Base-by-base conservation (phyloP, 805 yeast genomes). In the Kodamaea sagamina region DNA sequence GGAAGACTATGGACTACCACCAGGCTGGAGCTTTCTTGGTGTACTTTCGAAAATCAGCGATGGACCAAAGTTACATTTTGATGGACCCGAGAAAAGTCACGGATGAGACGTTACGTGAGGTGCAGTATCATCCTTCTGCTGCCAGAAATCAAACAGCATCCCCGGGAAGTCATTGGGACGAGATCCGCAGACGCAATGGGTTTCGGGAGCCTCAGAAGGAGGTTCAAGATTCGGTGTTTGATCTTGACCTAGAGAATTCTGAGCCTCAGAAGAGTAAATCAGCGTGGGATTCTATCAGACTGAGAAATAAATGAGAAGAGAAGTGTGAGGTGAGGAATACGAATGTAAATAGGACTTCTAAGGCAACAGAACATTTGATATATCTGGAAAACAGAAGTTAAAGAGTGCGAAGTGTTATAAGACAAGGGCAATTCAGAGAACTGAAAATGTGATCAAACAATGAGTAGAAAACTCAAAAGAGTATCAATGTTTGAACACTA, bases 1-100 rank as follows among this genome's bases (percentile, higher is more conserved):
- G 75, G 75, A 58, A 58, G 46, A 39, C 67, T 10, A 59, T 70
- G 60, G 68, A 65, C 39, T 58, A 59, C 21, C 65, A 59, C 36
- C 69, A 63, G 29, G 58, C 68, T 4, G 61, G 68, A 4, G 46
- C 67, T 21, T 71, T 68, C 49, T 66, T 55, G 43, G 45, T 53
- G 26, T 59, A 59, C 51, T 59, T 48, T 42, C 41, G 46, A 22
- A 52, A 53, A 34, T 46, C 62, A 5, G 50, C 57, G 4, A 41
- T 47, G 6, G 57, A 59, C 28, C 57, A 61, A 2, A 42, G 48
- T 12, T 52, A 50, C 22, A 52, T 56, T 4, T 42, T 59, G 45
- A 50, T 49, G 27, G 58, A 58, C 34, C 63, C 63, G 1, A 44
- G 70, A 32, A 55, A 53, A 1, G 53, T 58, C 44, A 61, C 65